Evolutionary conservation across 2,329 filamentous ascomycete species (phyloP).

Genomic region (Colletotrichum agaves): DNA sequence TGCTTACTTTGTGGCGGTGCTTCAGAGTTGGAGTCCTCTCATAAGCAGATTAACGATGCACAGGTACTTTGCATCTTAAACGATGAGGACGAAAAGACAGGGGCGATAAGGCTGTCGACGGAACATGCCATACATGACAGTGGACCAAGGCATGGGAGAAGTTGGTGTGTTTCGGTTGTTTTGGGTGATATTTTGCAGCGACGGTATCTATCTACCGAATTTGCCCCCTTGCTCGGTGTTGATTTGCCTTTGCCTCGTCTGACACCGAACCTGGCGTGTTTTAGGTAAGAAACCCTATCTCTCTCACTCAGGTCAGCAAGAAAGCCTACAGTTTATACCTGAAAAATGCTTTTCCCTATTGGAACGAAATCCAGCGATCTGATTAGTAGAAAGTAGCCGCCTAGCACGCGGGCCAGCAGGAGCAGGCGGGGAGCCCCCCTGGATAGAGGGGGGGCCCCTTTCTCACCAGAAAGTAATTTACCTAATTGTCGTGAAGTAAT

Average conservation of each 20-base stretch:
- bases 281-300: background rate
- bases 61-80: background rate
- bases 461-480: too few species aligned
- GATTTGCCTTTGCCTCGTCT: background rate
- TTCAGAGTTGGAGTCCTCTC: background rate
- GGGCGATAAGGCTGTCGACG: background rate
- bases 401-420: too few species aligned
- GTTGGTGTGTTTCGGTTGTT: background rate
- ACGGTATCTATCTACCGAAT: background rate
- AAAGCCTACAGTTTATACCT: background rate
- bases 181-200: background rate
- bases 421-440: too few species aligned
- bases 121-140: background rate
- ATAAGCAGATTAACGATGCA: background rate
- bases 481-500: too few species aligned
- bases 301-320: background rate
- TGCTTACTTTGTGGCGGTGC: background rate
- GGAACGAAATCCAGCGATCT: background rate
- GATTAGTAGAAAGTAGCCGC: background rate
- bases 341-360: background rate
- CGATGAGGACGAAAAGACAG: background rate
- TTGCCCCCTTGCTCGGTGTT: background rate
- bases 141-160: background rate
- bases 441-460: too few species aligned
- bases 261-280: background rate